Percentiles rank a stretch among this genome's conserved stretches.
Evolutionary conservation across 257 asterid genomes (phyloP).

Genomic region (Nicotiana otophora): DNA sequence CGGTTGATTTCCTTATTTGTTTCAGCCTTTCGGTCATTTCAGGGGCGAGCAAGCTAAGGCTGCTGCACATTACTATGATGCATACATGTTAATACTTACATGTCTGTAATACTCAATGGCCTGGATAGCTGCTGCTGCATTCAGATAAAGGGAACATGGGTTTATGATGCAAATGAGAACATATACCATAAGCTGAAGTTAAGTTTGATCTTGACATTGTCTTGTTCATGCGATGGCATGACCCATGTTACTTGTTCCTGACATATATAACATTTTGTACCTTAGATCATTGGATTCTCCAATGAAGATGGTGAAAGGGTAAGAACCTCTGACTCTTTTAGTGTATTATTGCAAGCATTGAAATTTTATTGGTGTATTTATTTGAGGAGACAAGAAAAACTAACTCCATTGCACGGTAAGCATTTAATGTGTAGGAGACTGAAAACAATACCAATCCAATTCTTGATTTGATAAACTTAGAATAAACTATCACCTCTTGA

Average conservation of each 20-base stretch:
- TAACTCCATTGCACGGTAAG: slow-evolving; percentile 23
- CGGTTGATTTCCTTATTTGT: not conserved
- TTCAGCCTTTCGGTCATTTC: not conserved
- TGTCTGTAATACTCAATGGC: slow-evolving; percentile 12
- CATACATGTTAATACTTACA: not conserved
- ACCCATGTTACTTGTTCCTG: not conserved
- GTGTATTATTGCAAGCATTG: not conserved
- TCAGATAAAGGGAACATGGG: too few species aligned
- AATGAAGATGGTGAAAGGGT: not conserved
- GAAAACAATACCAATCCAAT: slow-evolving; percentile 20
- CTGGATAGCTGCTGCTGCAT: not conserved
- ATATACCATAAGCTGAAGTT: not conserved
- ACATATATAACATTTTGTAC: not conserved
- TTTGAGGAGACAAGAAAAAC: not conserved
- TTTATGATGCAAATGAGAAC: not conserved
- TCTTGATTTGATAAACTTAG: slow-evolving; percentile 23
- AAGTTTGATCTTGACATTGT: not conserved
- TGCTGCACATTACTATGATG: not conserved
- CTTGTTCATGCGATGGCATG: not conserved
- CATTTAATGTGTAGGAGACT: slow-evolving; percentile 31
- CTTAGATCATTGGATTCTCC: not conserved
- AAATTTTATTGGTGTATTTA: not conserved
- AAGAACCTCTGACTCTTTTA: not conserved
- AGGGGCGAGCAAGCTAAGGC: not conserved
- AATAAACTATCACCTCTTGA: not conserved